These are phyloP conservation scores for Neonothopanus nambi DNA, from an alignment of 1,284 basidiomycete genomes.

Conservation along the genomic window DNA sequence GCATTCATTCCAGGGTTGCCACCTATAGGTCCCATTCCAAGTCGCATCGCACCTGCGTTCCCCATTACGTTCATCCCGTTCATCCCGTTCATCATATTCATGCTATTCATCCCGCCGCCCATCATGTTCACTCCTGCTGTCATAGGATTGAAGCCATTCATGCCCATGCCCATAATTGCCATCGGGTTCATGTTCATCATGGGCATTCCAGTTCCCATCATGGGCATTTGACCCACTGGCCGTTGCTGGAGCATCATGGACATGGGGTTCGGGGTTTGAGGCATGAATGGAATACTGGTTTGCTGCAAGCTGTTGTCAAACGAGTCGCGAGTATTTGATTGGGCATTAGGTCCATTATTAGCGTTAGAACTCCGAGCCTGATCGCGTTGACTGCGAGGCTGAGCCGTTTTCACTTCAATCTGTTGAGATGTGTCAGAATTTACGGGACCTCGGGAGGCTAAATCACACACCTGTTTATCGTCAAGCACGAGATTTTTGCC, in stretches of 20 bases:
- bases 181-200: conserved; percentile 42
- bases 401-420: conserved; percentile 88
- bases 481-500: conserved; percentile 72
- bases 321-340: conserved; percentile 5
- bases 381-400: conserved; percentile 72
- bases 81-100: conserved; percentile 36
- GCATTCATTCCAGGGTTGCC: conserved; percentile 21
- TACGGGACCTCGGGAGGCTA: background rate
- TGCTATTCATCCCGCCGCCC: conserved; percentile 38
- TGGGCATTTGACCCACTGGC: conserved; percentile 56
- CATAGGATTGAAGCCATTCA: conserved; percentile 15
- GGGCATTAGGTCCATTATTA: conserved; percentile 17
- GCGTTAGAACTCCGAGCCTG: conserved; percentile 36
- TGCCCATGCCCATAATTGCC: conserved; percentile 28
- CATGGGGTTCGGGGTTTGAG: conserved; percentile 42
- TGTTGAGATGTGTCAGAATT: conserved; percentile 28
- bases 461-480: conserved; percentile 65
- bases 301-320: conserved; percentile 26
- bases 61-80: conserved; percentile 21
- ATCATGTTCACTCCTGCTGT: conserved; percentile 39
- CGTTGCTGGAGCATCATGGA: conserved; percentile 58
- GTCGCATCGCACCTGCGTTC: conserved; percentile 18
- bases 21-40: conserved; percentile 31
- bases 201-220: conserved; percentile 21
- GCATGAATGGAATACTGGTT: conserved; percentile 29